These are phyloP conservation scores for Cystofilobasidium capitatum DNA, from an alignment of 768 basidiomycete species.

Conservation along the genomic window DNA sequence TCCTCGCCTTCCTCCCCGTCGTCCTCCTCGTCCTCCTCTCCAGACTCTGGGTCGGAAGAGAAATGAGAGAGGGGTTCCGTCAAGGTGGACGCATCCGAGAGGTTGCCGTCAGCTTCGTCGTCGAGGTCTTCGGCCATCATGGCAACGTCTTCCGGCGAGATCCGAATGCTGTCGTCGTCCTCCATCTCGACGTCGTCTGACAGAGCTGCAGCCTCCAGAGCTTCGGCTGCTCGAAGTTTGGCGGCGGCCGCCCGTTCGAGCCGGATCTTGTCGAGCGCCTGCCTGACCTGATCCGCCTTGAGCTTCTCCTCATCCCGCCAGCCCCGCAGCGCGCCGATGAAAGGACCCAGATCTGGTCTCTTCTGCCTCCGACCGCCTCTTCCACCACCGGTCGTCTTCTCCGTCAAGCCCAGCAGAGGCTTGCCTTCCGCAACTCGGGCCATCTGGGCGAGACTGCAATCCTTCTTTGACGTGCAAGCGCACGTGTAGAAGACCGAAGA, in stretches of 20 bases:
- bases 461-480: conserved; percentile 34
- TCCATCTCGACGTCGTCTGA: conserved; percentile 19
- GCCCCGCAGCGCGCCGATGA: conserved; percentile 36
- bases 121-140: conserved; percentile 5
- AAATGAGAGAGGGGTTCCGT: conserved; percentile 27
- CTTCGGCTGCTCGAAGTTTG: background rate
- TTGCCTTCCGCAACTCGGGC: conserved; percentile 31
- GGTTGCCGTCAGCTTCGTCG: conserved; percentile 15
- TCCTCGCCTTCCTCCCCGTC: background rate
- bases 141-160: background rate
- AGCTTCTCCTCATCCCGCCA: conserved; percentile 37
- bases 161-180: conserved; percentile 14
- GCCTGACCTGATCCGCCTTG: background rate
- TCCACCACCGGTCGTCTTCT: conserved; percentile 15
- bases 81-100: conserved; percentile 27
- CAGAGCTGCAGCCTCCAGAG: conserved; percentile 15
- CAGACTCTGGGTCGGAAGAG: conserved; percentile 20
- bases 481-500: conserved; percentile 37
- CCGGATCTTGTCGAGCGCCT: background rate
- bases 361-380: conserved; percentile 27
- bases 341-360: conserved; percentile 32
- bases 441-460: conserved; percentile 38
- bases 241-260: background rate
- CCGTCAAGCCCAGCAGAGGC: conserved; percentile 18
- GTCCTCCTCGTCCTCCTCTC: conserved; percentile 3